phyloP scores from a whole-genome alignment of 2,329 filamentous ascomycete genomes.

The Colletotrichum theobromicola region DNA sequence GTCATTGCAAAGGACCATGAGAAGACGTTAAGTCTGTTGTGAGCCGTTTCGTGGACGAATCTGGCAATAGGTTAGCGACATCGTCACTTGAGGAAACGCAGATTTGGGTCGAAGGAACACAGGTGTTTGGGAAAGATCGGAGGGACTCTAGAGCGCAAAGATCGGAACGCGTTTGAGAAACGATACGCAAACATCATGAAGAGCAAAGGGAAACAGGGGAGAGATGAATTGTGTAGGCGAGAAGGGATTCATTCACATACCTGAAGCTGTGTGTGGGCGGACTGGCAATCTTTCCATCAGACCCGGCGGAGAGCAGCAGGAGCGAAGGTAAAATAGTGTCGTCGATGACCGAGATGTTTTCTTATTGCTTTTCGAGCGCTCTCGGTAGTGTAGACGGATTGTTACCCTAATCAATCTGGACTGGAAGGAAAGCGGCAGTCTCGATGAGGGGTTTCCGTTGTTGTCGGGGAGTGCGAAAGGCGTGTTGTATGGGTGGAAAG shows the following conservation, averaged over 20 bases:
- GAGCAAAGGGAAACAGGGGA: not conserved
- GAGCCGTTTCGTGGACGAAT: not conserved
- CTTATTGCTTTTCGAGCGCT: too few relatives aligned
- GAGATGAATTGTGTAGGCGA: fast-evolving
- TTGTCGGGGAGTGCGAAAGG: too few relatives aligned
- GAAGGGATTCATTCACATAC: fast-evolving
- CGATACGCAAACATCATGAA: fast-evolving
- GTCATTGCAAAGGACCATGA: not conserved
- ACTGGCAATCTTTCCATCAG: not conserved
- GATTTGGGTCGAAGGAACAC: fast-evolving
- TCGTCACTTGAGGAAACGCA: not conserved
- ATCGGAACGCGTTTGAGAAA: fast-evolving
- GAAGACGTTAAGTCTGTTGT: not conserved
- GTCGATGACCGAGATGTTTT: too few relatives aligned
- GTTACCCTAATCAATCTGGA: too few relatives aligned
- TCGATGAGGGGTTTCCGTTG: too few relatives aligned
- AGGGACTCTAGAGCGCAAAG: not conserved
- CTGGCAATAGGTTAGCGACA: not conserved
- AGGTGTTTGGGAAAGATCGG: not conserved
- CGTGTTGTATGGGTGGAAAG: too few relatives aligned
- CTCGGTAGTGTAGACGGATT: too few relatives aligned
- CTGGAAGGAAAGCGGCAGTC: too few relatives aligned
- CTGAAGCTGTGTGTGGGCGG: fast-evolving
- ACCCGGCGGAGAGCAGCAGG: not conserved
- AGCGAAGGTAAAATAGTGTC: not conserved